phyloP scores from a whole-genome alignment of 495 filamentous ascomycete species.

The Lepidopterella palustris region DNA sequence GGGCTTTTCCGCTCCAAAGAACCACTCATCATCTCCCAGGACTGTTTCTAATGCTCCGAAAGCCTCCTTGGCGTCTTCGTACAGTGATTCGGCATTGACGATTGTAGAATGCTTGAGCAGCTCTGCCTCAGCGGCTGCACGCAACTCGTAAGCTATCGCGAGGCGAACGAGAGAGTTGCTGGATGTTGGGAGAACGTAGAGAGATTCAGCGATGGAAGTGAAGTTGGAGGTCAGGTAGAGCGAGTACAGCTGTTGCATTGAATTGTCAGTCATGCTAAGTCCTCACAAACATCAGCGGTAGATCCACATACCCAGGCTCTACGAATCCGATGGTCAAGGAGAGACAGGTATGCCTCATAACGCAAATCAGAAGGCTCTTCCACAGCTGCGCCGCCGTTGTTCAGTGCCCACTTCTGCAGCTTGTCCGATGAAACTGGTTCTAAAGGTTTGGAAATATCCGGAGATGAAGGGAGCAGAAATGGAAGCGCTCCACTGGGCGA shows the following conservation, averaged over 20 bases:
- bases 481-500: constrained; percentile 82
- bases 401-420: constrained; percentile 60
- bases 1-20: constrained; percentile 58
- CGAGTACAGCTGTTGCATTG: constrained; percentile 54
- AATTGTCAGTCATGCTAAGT: constrained; percentile 1
- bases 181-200: constrained; percentile 64
- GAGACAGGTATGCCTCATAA: constrained; percentile 70
- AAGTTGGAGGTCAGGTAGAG: constrained; percentile 72
- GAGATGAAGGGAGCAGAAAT: constrained; percentile 63
- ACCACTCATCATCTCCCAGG: constrained; percentile 58
- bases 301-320: constrained; percentile 67
- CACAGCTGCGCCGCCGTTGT: constrained; percentile 43
- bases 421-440: constrained; percentile 57
- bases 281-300: neutral
- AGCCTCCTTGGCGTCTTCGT: constrained; percentile 62
- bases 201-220: constrained; percentile 51
- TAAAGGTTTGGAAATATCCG: constrained; percentile 14
- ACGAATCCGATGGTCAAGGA: constrained; percentile 75
- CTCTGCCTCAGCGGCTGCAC: constrained; percentile 62
- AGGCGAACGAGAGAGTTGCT: constrained; percentile 56
- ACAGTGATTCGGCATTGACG: constrained; percentile 58
- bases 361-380: constrained; percentile 52
- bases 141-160: constrained; percentile 57
- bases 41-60: constrained; percentile 67
- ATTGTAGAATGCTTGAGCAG: constrained; percentile 57